Conservation (phyloP, 805 yeast genomes). For the Metschnikowia anglica region DNA sequence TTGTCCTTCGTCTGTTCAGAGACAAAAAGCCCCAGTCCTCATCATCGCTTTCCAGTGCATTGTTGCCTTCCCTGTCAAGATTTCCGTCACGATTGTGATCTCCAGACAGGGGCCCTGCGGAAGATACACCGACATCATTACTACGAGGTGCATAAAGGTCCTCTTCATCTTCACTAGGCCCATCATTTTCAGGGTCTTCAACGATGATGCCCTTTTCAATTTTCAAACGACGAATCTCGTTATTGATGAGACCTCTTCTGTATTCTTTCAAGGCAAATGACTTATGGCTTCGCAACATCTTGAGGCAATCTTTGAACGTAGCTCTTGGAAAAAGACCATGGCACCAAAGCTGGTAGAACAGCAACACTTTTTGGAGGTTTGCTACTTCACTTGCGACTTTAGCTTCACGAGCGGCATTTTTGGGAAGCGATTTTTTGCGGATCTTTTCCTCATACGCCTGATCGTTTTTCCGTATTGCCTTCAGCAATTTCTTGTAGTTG, state of each 20-base stretch:
- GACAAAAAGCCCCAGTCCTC: constrained; percentile 24
- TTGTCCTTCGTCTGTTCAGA: constrained; percentile 15
- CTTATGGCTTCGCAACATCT: constrained; percentile 17
- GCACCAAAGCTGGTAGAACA: constrained; percentile 48
- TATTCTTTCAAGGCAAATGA: constrained; percentile 16
- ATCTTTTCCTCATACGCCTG: constrained; percentile 16
- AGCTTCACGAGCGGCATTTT: constrained; percentile 18
- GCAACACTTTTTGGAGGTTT: constrained; percentile 36
- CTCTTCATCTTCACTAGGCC: not conserved
- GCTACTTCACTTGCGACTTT: constrained; percentile 34
- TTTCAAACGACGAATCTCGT: constrained; percentile 19
- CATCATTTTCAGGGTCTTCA: constrained; percentile 12
- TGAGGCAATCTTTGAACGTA: constrained; percentile 20
- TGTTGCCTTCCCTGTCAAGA: not conserved
- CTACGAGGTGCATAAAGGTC: not conserved
- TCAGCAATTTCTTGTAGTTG: constrained; percentile 29
- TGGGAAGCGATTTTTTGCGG: constrained; percentile 17
- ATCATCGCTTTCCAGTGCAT: constrained; percentile 14
- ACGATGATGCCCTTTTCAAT: constrained; percentile 22
- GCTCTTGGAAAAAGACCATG: constrained; percentile 32
- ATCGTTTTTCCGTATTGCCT: constrained; percentile 31
- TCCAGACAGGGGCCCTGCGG: too few species aligned
- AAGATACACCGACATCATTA: too few species aligned
- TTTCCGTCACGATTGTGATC: too few species aligned
- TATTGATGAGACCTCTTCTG: constrained; percentile 16